These are phyloP conservation scores for Larix sibirica DNA, from an alignment of 83 land plant species.

Conservation along the genomic window DNA sequence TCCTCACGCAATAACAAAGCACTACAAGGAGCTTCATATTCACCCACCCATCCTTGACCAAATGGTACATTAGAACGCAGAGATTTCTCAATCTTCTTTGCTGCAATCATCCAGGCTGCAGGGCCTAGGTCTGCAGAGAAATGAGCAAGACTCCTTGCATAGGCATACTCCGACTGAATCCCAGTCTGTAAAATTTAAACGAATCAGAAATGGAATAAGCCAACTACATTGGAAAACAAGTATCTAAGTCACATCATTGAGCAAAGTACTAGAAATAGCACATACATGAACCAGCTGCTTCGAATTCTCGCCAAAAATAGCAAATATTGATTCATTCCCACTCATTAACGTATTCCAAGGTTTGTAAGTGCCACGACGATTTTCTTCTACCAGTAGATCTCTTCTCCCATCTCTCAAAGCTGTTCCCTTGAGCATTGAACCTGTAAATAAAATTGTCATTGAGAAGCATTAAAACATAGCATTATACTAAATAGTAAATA, in stretches of 20 bases:
- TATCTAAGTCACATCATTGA: not conserved
- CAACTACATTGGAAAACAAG: not conserved
- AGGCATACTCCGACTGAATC: slow-evolving; percentile 54
- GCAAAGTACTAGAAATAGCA: not conserved
- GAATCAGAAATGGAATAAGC: slow-evolving; percentile 4
- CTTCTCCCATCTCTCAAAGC: slow-evolving; percentile 28
- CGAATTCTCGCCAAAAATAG: not conserved
- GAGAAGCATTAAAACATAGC: not conserved
- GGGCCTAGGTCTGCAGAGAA: slow-evolving; percentile 77
- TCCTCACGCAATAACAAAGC: slow-evolving; percentile 32
- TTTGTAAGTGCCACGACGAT: slow-evolving; percentile 33
- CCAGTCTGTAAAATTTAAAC: slow-evolving; percentile 49
- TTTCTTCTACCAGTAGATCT: slow-evolving; percentile 21
- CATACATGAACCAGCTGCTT: slow-evolving; percentile 35
- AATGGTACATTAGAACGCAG: slow-evolving; percentile 58
- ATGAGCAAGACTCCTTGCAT: slow-evolving; percentile 80
- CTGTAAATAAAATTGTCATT: slow-evolving; percentile 12
- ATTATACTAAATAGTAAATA: not conserved
- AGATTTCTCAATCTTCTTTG: slow-evolving; percentile 56
- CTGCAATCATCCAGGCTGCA: slow-evolving; percentile 74
- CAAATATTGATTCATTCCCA: slow-evolving; percentile 18
- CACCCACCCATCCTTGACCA: slow-evolving; percentile 93
- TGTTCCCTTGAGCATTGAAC: slow-evolving; percentile 21
- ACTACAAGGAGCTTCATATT: slow-evolving; percentile 59
- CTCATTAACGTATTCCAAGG: slow-evolving; percentile 4